Evolutionary conservation across 208 protist species (phyloP), one percentile per base, ranked within the genome.

Genomic region (Trypanosoma congolense): DNA sequence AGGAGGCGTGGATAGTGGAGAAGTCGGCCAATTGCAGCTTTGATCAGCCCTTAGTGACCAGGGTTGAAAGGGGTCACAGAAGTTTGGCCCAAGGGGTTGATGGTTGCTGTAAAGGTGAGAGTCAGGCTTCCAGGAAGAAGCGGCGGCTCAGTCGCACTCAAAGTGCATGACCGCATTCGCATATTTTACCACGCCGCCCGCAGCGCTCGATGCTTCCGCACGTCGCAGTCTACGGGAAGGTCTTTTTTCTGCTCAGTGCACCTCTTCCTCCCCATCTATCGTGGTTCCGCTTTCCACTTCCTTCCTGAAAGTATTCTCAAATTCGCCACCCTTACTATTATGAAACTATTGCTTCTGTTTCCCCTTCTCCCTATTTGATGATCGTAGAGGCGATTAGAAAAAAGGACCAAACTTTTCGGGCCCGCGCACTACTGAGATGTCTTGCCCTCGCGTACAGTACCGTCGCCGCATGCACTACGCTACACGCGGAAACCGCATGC

Each of bases 401-500:
- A 38, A 38, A 12, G 33, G 12, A 38, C n/a, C n/a, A n/a, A n/a
- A n/a, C n/a, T n/a, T n/a, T n/a, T n/a, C n/a, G n/a, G n/a, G n/a
- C n/a, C n/a, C n/a, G n/a, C n/a, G n/a, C n/a, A n/a, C n/a, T n/a
- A 33, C 10, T 16, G 45, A 47, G 29, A 84, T 83, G 76, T 35
- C 67, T 28, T 87, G 72, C 71, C 75, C 71, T 40, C 78, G 74
- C 55, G 74, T 86, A 10, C 70, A 63, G 18, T 89, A 89, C 72
- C 75, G 77, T 56, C 73, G 78, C 56, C 70, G 73, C 62, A 83
- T 77, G 69, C 77, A 89, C 68, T 86, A 88, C 64, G 72, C 74
- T 29, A 41, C 58, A 21, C 57, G 57, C 22, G 57, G 77, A 56
- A 90, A 89, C 69, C 80, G 77, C 71, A 88, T 87, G 73, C 87